Percentiles rank a stretch among this genome's conserved stretches.
Conservation (phyloP, 2,329 filamentous ascomycete species). For the Metarhizium robertsii region DNA sequence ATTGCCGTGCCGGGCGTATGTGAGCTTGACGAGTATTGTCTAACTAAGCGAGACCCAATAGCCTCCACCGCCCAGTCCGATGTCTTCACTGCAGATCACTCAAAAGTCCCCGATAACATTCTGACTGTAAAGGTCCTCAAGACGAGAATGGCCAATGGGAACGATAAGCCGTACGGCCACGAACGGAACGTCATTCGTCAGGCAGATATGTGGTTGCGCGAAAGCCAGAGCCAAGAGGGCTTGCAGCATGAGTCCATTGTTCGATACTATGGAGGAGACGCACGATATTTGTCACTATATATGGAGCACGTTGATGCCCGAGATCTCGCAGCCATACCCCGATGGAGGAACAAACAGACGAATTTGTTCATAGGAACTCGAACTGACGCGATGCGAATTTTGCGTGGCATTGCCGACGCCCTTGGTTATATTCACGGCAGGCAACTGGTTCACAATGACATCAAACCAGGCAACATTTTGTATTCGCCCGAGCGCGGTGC, state of each 20-base stretch:
- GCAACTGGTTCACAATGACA: conserved; percentile 49
- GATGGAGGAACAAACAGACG: conserved; percentile 38
- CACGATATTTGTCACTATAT: conserved; percentile 49
- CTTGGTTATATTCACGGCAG: conserved; percentile 47
- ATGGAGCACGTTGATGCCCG: conserved; percentile 52
- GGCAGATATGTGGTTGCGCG: conserved; percentile 50
- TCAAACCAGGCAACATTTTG: conserved; percentile 53
- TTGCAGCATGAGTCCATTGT: conserved; percentile 49
- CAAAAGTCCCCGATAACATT: conserved; percentile 40
- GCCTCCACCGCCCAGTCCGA: conserved; percentile 44
- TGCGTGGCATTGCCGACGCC: conserved; percentile 44
- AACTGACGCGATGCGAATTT: conserved; percentile 40
- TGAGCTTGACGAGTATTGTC: conserved; percentile 42
- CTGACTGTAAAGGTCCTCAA: conserved; percentile 54
- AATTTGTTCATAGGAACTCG: conserved; percentile 42
- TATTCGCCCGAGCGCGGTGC: conserved; percentile 50
- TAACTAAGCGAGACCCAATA: conserved; percentile 48
- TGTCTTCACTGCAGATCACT: conserved; percentile 47
- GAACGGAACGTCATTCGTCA: conserved; percentile 49
- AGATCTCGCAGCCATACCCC: conserved; percentile 38
- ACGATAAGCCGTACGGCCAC: conserved; percentile 36
- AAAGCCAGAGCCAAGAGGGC: conserved; percentile 45
- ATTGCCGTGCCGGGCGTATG: conserved; percentile 38
- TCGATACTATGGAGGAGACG: conserved; percentile 48
- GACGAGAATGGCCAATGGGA: conserved; percentile 32